A percentile compares a stretch with the other conserved stretches of the same genome.
Evolutionary conservation across 768 basidiomycete species (phyloP).

Genomic region (Exsudoporus frostii): DNA sequence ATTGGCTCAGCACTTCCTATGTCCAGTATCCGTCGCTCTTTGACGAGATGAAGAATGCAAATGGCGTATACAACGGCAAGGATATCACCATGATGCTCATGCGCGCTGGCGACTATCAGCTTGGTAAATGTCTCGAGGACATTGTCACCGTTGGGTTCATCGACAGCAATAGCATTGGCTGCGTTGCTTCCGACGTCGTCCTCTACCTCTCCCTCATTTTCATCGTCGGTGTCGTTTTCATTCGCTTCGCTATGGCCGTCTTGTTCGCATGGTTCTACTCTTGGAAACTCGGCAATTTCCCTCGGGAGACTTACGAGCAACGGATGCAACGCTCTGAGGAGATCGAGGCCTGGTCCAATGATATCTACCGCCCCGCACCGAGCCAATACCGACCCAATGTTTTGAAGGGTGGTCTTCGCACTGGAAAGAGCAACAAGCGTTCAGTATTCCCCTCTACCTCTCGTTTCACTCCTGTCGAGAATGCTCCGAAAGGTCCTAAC

Average conservation of each 20-base stretch:
- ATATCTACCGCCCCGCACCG: constrained; percentile 93
- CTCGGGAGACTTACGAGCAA: constrained; percentile 87
- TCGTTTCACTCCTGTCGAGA: constrained; percentile 73
- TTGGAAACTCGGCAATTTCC: constrained; percentile 93
- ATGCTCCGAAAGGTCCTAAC: constrained; percentile 46
- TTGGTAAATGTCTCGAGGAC: constrained; percentile 85
- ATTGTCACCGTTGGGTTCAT: constrained; percentile 88
- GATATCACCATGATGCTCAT: constrained; percentile 87
- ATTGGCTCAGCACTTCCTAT: constrained; percentile 78
- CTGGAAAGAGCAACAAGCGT: constrained; percentile 51
- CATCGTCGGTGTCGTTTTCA: constrained; percentile 94
- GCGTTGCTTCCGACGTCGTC: constrained; percentile 92
- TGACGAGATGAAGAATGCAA: constrained; percentile 65
- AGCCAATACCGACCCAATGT: constrained; percentile 89
- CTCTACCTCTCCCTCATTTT: constrained; percentile 94
- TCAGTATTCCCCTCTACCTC: constrained; percentile 64
- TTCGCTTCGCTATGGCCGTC: constrained; percentile 95
- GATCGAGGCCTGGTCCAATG: constrained; percentile 95
- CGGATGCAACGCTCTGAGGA: constrained; percentile 85
- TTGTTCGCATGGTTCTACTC: constrained; percentile 98
- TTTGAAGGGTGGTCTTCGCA: constrained; percentile 58
- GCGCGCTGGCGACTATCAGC: constrained; percentile 61
- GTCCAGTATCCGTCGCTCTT: constrained; percentile 84
- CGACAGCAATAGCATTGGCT: constrained; percentile 92
- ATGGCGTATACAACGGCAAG: constrained; percentile 73